Conservation (phyloP, 2,329 filamentous ascomycete species). For the Boeremia lycopersici region DNA sequence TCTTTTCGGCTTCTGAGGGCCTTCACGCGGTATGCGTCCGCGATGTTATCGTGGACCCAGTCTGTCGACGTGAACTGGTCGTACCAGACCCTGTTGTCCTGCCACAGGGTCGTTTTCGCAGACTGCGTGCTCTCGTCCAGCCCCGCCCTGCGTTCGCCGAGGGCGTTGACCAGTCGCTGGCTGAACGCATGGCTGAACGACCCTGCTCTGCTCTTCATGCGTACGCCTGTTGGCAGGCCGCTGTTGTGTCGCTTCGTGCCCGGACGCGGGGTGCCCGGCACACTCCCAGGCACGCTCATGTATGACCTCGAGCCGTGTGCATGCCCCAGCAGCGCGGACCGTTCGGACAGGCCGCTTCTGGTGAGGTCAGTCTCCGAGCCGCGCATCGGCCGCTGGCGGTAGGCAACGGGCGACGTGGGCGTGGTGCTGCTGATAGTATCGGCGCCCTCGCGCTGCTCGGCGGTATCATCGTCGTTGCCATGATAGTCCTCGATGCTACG, state of each 20-base stretch:
- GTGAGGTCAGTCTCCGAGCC: constrained; percentile 45
- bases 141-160: constrained; percentile 58
- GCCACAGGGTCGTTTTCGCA: constrained; percentile 68
- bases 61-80: constrained; percentile 98
- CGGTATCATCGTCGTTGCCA: constrained; percentile 42
- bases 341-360: constrained; percentile 51
- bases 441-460: constrained; percentile 36
- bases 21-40: constrained; percentile 88
- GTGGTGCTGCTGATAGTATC: constrained; percentile 44
- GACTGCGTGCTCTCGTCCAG: constrained; percentile 62
- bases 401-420: constrained; percentile 41
- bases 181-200: constrained; percentile 47
- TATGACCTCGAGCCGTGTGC: constrained; percentile 49
- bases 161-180: constrained; percentile 63
- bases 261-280: constrained; percentile 51
- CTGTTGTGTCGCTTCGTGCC: constrained; percentile 47
- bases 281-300: constrained; percentile 49
- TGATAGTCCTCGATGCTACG: constrained; percentile 43
- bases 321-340: constrained; percentile 54
- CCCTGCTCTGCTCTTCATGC: constrained; percentile 41
- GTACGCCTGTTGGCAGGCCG: constrained; percentile 37
- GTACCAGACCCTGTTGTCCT: constrained; percentile 94
- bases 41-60: constrained; percentile 97
- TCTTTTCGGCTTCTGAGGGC: constrained; percentile 81
- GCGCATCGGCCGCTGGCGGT: constrained; percentile 38